These are phyloP conservation scores for Colletotrichum lindemuthianum DNA, from an alignment of 2,329 filamentous ascomycete species.

Conservation along the genomic window DNA sequence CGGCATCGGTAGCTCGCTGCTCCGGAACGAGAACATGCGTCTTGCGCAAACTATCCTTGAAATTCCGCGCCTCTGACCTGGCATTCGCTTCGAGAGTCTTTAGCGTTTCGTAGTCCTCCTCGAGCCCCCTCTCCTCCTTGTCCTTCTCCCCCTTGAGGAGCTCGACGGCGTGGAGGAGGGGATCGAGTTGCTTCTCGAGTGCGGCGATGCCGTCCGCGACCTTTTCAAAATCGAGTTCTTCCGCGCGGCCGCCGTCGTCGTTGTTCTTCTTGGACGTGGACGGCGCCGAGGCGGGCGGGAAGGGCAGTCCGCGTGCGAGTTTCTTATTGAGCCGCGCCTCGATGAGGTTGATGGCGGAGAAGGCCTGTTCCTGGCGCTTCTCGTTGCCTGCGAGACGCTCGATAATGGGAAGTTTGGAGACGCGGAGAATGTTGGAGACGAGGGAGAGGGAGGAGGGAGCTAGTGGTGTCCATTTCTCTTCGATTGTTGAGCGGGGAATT, in stretches of 20 bases:
- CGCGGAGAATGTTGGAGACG: slow-evolving; percentile 64
- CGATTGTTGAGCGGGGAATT: slow-evolving; percentile 72
- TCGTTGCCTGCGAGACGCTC: slow-evolving; percentile 62
- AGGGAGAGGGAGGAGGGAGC: slow-evolving; percentile 63
- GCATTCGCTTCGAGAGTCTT: slow-evolving; percentile 65
- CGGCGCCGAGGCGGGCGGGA: slow-evolving; percentile 63
- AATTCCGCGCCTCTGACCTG: slow-evolving; percentile 61
- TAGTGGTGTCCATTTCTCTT: slow-evolving; percentile 73
- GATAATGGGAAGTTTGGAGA: slow-evolving; percentile 71
- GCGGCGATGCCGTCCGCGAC: slow-evolving; percentile 67
- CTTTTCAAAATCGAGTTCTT: slow-evolving; percentile 74
- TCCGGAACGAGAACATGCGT: slow-evolving; percentile 61
- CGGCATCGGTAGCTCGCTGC: slow-evolving; percentile 30
- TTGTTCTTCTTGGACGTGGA: slow-evolving; percentile 27
- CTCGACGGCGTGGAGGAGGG: slow-evolving; percentile 70
- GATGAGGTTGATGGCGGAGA: slow-evolving; percentile 64
- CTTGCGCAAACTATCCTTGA: slow-evolving; percentile 60
- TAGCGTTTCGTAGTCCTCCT: slow-evolving; percentile 64
- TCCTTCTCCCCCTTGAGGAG: slow-evolving; percentile 68
- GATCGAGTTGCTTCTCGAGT: slow-evolving; percentile 69
- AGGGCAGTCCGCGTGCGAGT: slow-evolving; percentile 70
- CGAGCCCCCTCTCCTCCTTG: slow-evolving; percentile 64
- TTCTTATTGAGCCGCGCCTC: slow-evolving; percentile 66
- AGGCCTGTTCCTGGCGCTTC: slow-evolving; percentile 62
- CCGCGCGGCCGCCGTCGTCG: slow-evolving; percentile 51